Conservation (phyloP, 306 rosid species). For the Elaeagnus macrophylla region DNA sequence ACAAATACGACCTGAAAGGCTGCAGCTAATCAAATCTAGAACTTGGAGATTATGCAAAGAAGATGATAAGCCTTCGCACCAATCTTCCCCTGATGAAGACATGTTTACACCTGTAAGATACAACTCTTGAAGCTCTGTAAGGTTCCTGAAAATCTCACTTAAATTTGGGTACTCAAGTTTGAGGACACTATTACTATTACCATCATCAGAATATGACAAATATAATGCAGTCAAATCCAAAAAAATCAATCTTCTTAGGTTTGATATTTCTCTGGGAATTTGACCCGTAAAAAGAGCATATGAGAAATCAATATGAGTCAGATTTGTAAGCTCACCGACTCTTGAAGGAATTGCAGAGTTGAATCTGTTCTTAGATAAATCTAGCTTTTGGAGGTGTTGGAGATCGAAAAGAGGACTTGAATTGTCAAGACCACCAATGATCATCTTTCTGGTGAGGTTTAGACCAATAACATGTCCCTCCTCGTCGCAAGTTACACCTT, state of each 20-base stretch:
- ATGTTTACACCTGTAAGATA: slow-evolving; percentile 4
- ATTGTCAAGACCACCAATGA: neutral
- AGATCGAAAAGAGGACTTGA: slow-evolving; percentile 2
- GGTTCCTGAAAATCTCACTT: neutral
- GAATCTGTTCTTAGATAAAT: neutral
- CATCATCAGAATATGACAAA: neutral
- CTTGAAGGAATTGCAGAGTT: neutral
- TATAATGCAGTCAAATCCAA: neutral
- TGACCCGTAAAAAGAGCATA: neutral
- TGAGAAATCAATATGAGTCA: neutral
- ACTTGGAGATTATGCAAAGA: slow-evolving; percentile 4
- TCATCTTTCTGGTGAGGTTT: neutral
- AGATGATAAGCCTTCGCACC: neutral
- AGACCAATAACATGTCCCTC: neutral
- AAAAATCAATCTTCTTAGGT: neutral
- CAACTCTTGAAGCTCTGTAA: neutral
- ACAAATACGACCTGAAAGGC: slow-evolving; percentile 9
- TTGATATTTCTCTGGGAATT: neutral
- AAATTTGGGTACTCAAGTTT: neutral
- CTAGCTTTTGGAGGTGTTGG: slow-evolving; percentile 3
- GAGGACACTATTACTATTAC: no score
- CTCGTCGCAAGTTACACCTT: slow-evolving; percentile 1
- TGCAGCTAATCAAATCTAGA: neutral
- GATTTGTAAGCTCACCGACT: neutral
- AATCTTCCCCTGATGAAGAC: neutral